Percentiles rank a stretch among this genome's conserved stretches.
phyloP scores from a whole-genome alignment of 768 basidiomycete species.

The Chalciporus pseudorubinellus region DNA sequence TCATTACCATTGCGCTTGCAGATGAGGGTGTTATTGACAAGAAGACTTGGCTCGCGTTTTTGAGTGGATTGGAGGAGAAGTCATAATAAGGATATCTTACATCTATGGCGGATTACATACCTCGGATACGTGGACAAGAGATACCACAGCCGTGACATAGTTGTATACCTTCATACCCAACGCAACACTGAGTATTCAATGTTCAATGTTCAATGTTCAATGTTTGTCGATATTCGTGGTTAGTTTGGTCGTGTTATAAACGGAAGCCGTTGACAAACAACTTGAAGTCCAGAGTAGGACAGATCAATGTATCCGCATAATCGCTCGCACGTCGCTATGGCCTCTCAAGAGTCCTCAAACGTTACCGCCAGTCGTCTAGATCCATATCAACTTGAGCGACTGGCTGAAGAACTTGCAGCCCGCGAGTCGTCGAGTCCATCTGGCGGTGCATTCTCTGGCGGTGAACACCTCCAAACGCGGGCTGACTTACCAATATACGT shows the following conservation, averaged over 20 bases:
- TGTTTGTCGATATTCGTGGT: not conserved
- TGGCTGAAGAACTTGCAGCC: constrained; percentile 67
- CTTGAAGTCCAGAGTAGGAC: not conserved
- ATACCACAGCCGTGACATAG: not conserved
- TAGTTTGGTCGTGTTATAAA: constrained; percentile 24
- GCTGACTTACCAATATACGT: constrained; percentile 60
- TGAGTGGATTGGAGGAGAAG: constrained; percentile 70
- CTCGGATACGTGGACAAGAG: not conserved
- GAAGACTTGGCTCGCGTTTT: constrained; percentile 89
- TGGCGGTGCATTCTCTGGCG: constrained; percentile 1
- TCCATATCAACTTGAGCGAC: constrained; percentile 65
- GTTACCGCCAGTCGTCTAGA: constrained; percentile 34
- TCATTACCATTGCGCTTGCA: constrained; percentile 26
- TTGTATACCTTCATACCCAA: not conserved
- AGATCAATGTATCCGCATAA: not conserved
- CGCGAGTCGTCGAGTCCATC: constrained; percentile 44
- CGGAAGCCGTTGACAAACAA: constrained; percentile 25
- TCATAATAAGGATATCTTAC: constrained; percentile 9
- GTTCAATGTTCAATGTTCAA: not conserved
- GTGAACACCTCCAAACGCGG: constrained; percentile 10
- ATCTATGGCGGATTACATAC: not conserved
- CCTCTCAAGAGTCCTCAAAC: constrained; percentile 15
- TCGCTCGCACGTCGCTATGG: constrained; percentile 11
- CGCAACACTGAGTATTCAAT: no score
- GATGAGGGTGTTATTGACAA: constrained; percentile 93